Base-by-base conservation (phyloP, 2,329 filamentous ascomycete species). In the Pseudogymnoascus sp. region DNA sequence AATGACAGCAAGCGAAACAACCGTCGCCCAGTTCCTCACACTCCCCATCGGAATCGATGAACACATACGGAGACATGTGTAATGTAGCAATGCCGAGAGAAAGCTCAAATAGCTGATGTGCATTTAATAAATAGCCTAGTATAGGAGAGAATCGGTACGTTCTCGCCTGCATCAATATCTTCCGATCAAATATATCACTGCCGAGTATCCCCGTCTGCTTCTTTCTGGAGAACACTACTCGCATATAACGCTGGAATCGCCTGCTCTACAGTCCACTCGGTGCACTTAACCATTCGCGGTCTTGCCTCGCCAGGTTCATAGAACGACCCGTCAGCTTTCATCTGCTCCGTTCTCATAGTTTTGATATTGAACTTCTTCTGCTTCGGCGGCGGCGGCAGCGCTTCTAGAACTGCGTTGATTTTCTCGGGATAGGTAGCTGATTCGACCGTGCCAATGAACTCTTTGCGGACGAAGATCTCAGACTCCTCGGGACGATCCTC, bases 191-290 rank as follows among this genome's bases (percentile, higher is more conserved):
- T 16, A 50, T 4, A 50, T 50, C 23, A 50, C 2, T 1, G 7
- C 28, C 2, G 11, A 7, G 46, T 11, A 31, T 53, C 21, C 6
- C 28, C 4, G 21, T 18, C 28, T 18, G 12, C 8, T 14, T 14
- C 3, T 18, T 23, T 60, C 37, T 16, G 12, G 28, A 60, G 56
- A 60, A 60, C 11, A 14, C 56, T 16, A n/a, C 31, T 34, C 14
- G 46, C 31, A 59, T 65, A 65, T n/a, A 66, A 59, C 4, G 59
- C 62, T 12, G 65, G 65, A 59, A 66, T 65, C 4, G 65, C 65
- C 38, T 66, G 65, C 12, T 62, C 61, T 18, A 40, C 34, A 21
- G 60, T 66, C 65, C 64, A 66, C 25, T 66, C 65, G 4, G 64
- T 66, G 18, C 65, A 66, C 12, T 66, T 65, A 7, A 66, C 42